Conservation (phyloP, 2,329 filamentous ascomycete species). For the Chrysoporthe puriensis region DNA sequence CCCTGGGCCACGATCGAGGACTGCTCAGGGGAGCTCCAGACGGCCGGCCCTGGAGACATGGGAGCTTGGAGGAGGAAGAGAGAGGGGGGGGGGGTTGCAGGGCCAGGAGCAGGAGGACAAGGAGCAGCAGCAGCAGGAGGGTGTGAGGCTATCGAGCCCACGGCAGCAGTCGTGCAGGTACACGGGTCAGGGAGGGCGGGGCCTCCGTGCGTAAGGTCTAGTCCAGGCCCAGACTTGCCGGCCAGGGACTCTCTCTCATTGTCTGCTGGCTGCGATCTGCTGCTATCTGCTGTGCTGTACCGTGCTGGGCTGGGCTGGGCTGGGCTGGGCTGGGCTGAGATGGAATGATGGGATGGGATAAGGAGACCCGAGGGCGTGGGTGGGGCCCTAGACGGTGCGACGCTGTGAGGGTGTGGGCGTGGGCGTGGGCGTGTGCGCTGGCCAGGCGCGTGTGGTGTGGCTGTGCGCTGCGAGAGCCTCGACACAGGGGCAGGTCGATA, state of each 20-base stretch:
- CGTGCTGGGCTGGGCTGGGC: not conserved
- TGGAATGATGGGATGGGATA: not conserved
- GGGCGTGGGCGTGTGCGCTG: not conserved
- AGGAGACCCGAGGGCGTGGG: not conserved
- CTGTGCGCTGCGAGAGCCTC: not conserved
- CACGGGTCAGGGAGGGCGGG: not conserved
- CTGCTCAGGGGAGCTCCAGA: conserved; percentile 11
- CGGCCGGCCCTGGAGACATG: conserved; percentile 6
- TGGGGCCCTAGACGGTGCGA: not conserved
- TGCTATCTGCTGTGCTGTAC: conserved; percentile 4
- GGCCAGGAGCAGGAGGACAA: not conserved
- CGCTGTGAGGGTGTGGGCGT: not conserved
- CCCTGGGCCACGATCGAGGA: conserved; percentile 12
- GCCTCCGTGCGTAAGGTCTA: not conserved
- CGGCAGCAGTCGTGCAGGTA: not conserved
- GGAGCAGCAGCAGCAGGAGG: not conserved
- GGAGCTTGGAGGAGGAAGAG: not conserved
- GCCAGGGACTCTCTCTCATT: conserved; percentile 5
- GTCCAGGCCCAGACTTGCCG: not conserved
- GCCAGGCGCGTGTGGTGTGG: not conserved
- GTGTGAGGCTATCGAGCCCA: conserved; percentile 2
- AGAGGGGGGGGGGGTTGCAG: no score
- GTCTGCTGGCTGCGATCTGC: not conserved
- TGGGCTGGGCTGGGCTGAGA: no score
- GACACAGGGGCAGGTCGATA: not conserved